These are phyloP conservation scores for Babesia ovata DNA, from an alignment of 169 alveolate genomes.

Conservation along the genomic window DNA sequence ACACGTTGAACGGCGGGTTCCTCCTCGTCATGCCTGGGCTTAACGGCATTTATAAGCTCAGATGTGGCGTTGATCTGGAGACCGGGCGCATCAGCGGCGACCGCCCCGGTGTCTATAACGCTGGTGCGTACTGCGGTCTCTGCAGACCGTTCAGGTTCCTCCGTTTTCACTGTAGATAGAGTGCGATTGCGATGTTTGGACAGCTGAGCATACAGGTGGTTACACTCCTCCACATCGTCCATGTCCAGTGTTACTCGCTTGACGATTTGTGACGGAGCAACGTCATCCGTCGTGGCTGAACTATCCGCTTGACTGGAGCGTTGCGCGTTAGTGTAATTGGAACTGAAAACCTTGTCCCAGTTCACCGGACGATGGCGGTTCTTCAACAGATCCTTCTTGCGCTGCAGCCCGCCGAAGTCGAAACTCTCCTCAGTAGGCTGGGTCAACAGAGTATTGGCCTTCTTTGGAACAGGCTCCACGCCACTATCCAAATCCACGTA, in stretches of 20 bases:
- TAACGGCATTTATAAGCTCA: slow-evolving; percentile 46
- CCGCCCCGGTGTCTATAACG: slow-evolving; percentile 16
- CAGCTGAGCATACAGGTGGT: slow-evolving; percentile 50
- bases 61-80: slow-evolving; percentile 57
- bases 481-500: slow-evolving; percentile 31
- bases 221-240: slow-evolving; percentile 63
- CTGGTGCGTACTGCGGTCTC: slow-evolving; percentile 5
- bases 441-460: neutral
- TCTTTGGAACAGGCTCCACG: neutral
- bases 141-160: neutral
- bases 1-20: neutral
- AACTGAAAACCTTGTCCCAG: slow-evolving; percentile 57
- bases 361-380: slow-evolving; percentile 42
- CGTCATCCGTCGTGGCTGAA: neutral
- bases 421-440: slow-evolving; percentile 48
- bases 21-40: slow-evolving; percentile 39
- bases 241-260: slow-evolving; percentile 5
- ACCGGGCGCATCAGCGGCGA: neutral
- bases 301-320: neutral
- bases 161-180: neutral
- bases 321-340: neutral
- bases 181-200: slow-evolving; percentile 39
- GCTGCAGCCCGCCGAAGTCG: slow-evolving; percentile 33
- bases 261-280: slow-evolving; percentile 21
- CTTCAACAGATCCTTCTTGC: slow-evolving; percentile 49